Conservation (phyloP, 2,329 filamentous ascomycete species). For the Fonsecaea erecta region DNA sequence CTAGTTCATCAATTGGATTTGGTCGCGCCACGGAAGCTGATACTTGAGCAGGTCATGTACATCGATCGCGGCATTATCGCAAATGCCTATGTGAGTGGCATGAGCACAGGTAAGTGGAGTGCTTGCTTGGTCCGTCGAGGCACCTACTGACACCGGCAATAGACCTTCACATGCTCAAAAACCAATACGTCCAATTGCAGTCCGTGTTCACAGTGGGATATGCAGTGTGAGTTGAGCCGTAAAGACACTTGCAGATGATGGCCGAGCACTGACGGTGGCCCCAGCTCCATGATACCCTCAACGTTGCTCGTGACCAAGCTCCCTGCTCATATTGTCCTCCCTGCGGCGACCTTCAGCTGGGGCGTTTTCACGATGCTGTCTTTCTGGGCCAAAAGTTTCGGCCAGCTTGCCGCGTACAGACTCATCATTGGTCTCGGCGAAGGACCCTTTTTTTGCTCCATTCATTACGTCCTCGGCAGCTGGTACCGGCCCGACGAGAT, state of each 20-base stretch:
- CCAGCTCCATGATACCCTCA: constrained; percentile 18
- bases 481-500: constrained; percentile 42
- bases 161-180: constrained; percentile 39
- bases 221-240: constrained; percentile 14
- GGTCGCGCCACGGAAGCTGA: neutral
- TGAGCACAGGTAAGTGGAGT: constrained; percentile 39
- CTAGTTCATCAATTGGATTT: neutral
- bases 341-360: constrained; percentile 41
- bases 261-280: neutral
- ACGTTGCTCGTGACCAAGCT: constrained; percentile 12
- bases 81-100: constrained; percentile 50
- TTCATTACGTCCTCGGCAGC: constrained; percentile 37
- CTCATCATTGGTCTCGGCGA: constrained; percentile 30
- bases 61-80: constrained; percentile 54
- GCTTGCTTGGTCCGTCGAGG: too few species aligned
- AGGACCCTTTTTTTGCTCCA: constrained; percentile 38
- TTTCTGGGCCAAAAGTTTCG: constrained; percentile 20
- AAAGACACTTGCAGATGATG: too few species aligned
- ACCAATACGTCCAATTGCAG: constrained; percentile 41
- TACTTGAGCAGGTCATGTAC: constrained; percentile 27
- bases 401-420: constrained; percentile 25
- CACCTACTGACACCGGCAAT: neutral
- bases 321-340: constrained; percentile 19
- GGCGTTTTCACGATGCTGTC: constrained; percentile 40
- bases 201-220: constrained; percentile 30